These are phyloP conservation scores for Mycena leptocephala DNA, from an alignment of 768 basidiomycete genomes.

Conservation along the genomic window DNA sequence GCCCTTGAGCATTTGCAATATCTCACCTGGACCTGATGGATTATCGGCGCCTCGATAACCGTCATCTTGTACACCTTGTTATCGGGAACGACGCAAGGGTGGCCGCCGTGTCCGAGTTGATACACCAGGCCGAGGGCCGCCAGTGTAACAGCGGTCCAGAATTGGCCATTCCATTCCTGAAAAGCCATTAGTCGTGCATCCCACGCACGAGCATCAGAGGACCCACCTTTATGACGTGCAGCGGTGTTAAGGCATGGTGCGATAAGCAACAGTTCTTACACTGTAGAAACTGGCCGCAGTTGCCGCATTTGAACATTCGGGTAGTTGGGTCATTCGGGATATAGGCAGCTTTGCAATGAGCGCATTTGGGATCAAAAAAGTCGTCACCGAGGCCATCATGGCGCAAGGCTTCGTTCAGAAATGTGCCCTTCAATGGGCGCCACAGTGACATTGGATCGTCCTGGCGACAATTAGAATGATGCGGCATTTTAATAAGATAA, in stretches of 20 bases:
- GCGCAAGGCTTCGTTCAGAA: conserved; percentile 14
- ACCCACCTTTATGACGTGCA: conserved; percentile 8
- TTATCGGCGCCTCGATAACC: neutral
- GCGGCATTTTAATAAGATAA: too few species aligned
- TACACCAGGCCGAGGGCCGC: neutral
- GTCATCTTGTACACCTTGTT: too few species aligned
- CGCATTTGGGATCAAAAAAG: neutral
- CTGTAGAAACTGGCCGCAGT: conserved; percentile 17
- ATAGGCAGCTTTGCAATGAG: neutral
- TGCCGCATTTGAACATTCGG: neutral
- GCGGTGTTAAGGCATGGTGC: neutral
- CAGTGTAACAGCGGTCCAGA: too few species aligned
- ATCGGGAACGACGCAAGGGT: too few species aligned
- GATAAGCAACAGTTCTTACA: neutral
- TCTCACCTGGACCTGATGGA: conserved; percentile 12
- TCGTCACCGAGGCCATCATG: conserved; percentile 19
- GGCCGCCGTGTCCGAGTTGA: too few species aligned
- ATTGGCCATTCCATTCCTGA: too few species aligned
- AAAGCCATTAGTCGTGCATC: too few species aligned
- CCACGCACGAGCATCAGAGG: neutral
- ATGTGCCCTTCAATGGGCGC: neutral
- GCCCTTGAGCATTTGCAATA: conserved; percentile 25
- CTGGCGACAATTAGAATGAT: neutral
- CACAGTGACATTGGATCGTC: conserved; percentile 22
- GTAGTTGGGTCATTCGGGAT: neutral